Conservation (phyloP, 2,329 filamentous ascomycete genomes). For the Emmonsia crescens region DNA sequence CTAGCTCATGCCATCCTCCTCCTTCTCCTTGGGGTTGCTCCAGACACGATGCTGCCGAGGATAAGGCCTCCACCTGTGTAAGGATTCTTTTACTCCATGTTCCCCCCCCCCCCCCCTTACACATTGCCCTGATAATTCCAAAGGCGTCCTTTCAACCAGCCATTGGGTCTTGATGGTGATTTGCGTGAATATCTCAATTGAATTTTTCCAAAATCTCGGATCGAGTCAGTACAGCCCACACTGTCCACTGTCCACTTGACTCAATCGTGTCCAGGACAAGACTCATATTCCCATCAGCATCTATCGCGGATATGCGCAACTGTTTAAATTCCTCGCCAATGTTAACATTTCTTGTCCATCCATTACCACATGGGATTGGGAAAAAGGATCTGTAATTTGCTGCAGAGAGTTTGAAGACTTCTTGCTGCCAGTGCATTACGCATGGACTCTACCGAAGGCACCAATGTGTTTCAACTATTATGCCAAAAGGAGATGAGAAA, state of each 20-base stretch:
- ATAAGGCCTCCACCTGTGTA: background rate
- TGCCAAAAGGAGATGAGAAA: background rate
- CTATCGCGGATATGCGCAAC: background rate
- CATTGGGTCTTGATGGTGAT: background rate
- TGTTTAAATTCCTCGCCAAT: background rate
- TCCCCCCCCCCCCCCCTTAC: no score
- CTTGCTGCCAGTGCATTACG: background rate
- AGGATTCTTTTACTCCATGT: background rate
- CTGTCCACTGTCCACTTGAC: background rate
- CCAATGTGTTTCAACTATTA: background rate
- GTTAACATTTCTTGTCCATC: background rate
- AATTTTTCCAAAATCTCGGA: background rate
- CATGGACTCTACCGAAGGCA: background rate
- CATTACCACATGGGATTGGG: background rate
- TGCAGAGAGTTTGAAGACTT: background rate
- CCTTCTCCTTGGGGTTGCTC: background rate
- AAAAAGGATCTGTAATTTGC: background rate
- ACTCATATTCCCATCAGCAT: background rate
- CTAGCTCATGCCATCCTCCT: background rate
- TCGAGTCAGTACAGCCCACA: background rate
- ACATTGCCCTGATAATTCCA: background rate
- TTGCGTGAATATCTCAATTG: background rate
- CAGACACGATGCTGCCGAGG: background rate
- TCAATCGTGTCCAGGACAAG: background rate
- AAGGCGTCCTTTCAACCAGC: background rate